Evolutionary conservation across 441 rosid species (phyloP), one percentile per base, ranked within the genome.

Genomic region (Cnidoscolus chayamansa): DNA sequence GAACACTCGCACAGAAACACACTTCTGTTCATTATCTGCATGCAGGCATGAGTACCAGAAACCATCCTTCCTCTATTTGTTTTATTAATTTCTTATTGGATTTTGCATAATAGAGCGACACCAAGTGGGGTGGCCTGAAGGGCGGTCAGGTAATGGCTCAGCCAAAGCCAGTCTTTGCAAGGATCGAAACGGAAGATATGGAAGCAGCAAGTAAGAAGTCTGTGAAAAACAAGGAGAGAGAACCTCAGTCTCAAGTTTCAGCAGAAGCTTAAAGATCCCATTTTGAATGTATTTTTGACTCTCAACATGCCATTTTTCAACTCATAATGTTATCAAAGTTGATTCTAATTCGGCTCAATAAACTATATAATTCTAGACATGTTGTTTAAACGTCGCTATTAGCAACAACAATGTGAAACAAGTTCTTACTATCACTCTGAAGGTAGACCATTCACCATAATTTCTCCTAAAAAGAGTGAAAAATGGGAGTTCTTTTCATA

Each of bases 61-160:
- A 58, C 51, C 30, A 51, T 69, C 3, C 7, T 40, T 59, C 8
- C 17, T 40, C 5, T 13, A 17, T 66, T 15, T 17, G 43, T 35
- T 71, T 72, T 47, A 20, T 55, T 65, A 25, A 71, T 53, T 0
- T 19, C 10, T 7, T 16, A 7, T 32, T 4, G 65, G 72, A 54
- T 74, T 74, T 75, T 35, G 15, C 49, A 55, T 20, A 81, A 74
- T 79, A 92, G 97, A 70, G 74, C 47, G 92, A 84, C 45, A 88
- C 99, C 3, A 84, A 82, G 77, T 94, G 98, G 99, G 99, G 98
- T 68, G 96, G 93, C 71, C 81, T 94, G 58, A 94, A 86, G 78
- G 86, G 88, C 0, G 93, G 92, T 61, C 89, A 85, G 85, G 88
- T 89, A 51, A 89, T 92, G 99, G 91, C 91, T 66, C 88, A 88